Base-by-base conservation (phyloP, 176 grass and related monocot genomes). In the Eleusine indica region DNA sequence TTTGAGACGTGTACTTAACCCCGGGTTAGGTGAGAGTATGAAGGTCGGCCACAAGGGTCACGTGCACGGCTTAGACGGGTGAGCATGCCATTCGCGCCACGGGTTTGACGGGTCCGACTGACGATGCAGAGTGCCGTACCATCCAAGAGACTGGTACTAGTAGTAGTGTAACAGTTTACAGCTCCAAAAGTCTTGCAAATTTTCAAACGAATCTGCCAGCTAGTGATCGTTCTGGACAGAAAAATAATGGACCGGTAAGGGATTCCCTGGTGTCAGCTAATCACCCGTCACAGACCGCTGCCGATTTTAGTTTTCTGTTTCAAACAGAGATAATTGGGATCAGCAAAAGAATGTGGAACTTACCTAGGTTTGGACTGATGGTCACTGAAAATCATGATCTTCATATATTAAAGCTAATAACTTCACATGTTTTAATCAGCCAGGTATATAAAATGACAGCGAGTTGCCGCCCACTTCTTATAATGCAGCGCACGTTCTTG, bases 131-230 rank as follows among this genome's bases (percentile, higher is more conserved):
- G 18, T 37, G 60, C 43, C 42, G 42, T 41, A 22, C n/a, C 8
- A 16, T 66, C 37, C 3, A 16, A 54, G 19, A 66, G 66, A 16
- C 9, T 13, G 0, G 9, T 22, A 9, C 15, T 46, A 0, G 14
- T n/a, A 53, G 66, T 49, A 79, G 29, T 5, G 5, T 16, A 64
- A 72, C 58, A 78, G 38, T 73, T 71, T 83, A 25, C 68, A 4
- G 16, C 61, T 8, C 11, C 66, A 2, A 62, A 68, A 40, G 21
- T 74, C 70, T 28, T 8, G 2, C 18, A 3, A 79, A 48, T 67
- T 67, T 48, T 73, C 67, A 41, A 32, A 42, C 21, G 16, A 75
- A 80, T 75, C 51, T 52, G 51, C 81, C 61, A 68, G 2, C 49
- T 49, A 21, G 51, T 62, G 61, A 18, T 60, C 63, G 48, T 66